Conservation (phyloP, 768 basidiomycete genomes). For the Rhizopogon roseolus region DNA sequence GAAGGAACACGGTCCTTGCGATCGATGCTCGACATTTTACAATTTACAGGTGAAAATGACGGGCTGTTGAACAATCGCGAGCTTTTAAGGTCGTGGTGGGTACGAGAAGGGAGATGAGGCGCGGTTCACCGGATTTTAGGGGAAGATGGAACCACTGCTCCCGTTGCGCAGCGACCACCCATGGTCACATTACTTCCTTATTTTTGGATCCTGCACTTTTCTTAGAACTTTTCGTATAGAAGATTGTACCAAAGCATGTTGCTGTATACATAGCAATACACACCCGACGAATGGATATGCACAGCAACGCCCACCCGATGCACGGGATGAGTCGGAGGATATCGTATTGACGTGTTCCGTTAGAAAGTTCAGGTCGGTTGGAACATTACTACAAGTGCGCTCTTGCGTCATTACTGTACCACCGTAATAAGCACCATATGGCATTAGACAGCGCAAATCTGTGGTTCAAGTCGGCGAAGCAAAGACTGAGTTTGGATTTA, state of each 20-base stretch:
- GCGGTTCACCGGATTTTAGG: conserved; percentile 1
- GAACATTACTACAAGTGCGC: no score
- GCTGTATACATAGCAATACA: no score
- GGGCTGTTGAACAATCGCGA: background rate
- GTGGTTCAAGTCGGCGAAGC: background rate
- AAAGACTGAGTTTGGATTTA: background rate
- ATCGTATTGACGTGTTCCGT: background rate
- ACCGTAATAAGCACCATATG: background rate
- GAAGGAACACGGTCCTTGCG: conserved; percentile 51
- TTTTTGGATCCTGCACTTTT: background rate
- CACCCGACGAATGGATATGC: no score
- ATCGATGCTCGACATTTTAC: conserved; percentile 31
- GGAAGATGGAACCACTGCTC: background rate
- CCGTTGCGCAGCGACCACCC: background rate
- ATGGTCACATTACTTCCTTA: background rate
- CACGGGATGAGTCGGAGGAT: background rate
- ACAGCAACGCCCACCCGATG: background rate
- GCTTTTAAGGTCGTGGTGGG: conserved; percentile 12
- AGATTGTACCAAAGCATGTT: no score
- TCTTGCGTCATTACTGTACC: background rate
- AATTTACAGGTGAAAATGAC: conserved; percentile 1
- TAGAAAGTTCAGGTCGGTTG: background rate
- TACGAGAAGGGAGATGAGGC: background rate
- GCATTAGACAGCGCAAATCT: no score
- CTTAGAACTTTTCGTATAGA: no score